A percentile compares a stretch with the other conserved stretches of the same genome.
Conservation (phyloP, 2,329 filamentous ascomycete genomes). For the Lachnellula cervina region DNA sequence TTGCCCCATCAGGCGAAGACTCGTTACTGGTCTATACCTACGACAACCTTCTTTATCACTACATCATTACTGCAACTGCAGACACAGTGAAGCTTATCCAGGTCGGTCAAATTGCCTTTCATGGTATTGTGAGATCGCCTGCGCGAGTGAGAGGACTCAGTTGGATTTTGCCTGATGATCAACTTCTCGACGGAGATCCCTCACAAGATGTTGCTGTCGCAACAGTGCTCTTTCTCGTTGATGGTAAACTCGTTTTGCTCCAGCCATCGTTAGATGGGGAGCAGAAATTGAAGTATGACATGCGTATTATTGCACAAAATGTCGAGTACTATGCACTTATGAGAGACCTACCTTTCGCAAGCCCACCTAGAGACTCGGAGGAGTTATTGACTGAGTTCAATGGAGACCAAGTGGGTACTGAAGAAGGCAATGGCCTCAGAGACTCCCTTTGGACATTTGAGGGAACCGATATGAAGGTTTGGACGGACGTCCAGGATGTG, state of each 20-base stretch:
- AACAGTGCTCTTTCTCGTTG: slow-evolving; percentile 92
- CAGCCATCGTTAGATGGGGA: slow-evolving; percentile 80
- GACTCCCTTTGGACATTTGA: slow-evolving; percentile 96
- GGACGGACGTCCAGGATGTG: slow-evolving; percentile 84
- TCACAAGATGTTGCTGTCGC: slow-evolving; percentile 92
- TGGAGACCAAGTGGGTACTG: slow-evolving; percentile 14
- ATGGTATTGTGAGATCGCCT: slow-evolving; percentile 91
- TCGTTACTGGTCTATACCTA: slow-evolving; percentile 95
- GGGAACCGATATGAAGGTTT: slow-evolving; percentile 77
- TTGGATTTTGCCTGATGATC: slow-evolving; percentile 90
- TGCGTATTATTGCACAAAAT: slow-evolving; percentile 93
- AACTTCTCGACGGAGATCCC: slow-evolving; percentile 85
- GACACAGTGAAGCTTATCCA: slow-evolving; percentile 73
- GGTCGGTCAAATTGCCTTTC: slow-evolving; percentile 96
- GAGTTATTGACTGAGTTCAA: slow-evolving; percentile 4
- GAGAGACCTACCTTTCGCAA: slow-evolving; percentile 65
- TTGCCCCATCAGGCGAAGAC: slow-evolving; percentile 86
- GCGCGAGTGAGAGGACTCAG: slow-evolving; percentile 88
- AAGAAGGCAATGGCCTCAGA: slow-evolving; percentile 44
- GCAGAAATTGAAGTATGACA: slow-evolving; percentile 91
- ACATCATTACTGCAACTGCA: slow-evolving; percentile 72
- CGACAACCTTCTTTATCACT: slow-evolving; percentile 93
- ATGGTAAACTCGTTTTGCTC: slow-evolving; percentile 89
- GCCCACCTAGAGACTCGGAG: slow-evolving; percentile 12
- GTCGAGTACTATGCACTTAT: slow-evolving; percentile 94